A percentile compares a stretch with the other conserved stretches of the same genome.
Conservation (phyloP, 225 moss, liverwort and hornwort species). For the Straminergon stramineum region DNA sequence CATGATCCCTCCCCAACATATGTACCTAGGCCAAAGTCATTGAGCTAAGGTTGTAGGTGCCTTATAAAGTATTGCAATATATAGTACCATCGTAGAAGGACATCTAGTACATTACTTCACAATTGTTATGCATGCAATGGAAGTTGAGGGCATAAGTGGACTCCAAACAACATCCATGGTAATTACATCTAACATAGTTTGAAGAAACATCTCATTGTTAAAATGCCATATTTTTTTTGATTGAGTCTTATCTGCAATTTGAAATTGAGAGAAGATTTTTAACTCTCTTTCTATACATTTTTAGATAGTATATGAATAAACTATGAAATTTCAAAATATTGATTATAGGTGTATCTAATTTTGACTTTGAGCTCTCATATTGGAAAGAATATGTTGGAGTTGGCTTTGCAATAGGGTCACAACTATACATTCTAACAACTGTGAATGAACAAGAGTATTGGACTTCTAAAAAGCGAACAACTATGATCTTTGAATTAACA, state of each 20-base stretch:
- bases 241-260: neutral
- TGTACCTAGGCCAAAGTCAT: neutral
- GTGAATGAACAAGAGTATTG: neutral
- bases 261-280: neutral
- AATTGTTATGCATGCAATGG: neutral
- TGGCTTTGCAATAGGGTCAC: neutral
- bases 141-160: neutral
- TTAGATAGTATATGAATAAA: neutral
- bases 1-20: accelerated
- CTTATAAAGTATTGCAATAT: neutral
- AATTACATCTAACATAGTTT: neutral
- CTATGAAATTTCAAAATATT: neutral
- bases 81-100: neutral
- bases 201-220: neutral
- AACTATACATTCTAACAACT: too few species aligned
- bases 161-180: neutral
- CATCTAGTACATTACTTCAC: neutral
- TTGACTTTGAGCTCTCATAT: neutral
- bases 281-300: neutral
- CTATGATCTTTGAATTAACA: too few species aligned
- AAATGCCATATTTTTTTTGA: neutral
- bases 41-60: neutral
- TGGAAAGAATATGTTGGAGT: neutral
- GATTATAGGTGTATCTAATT: neutral
- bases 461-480: neutral